Conservation (phyloP, 139 green algal species). For the Picocystis salinarum region DNA sequence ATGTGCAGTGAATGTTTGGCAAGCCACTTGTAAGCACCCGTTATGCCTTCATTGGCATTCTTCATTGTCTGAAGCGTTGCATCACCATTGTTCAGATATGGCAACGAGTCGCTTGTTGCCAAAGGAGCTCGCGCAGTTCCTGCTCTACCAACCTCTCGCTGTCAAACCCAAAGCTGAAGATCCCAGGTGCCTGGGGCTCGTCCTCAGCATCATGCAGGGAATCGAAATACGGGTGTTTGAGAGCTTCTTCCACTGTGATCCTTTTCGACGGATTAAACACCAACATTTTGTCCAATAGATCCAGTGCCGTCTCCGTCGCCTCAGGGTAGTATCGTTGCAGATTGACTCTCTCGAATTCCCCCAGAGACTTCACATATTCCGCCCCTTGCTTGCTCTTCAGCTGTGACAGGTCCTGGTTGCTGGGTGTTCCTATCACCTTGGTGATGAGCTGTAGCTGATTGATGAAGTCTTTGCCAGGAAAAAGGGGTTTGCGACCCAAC, state of each 20-base stretch:
- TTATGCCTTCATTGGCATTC: no score
- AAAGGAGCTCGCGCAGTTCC: no score
- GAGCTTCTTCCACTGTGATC: constrained; percentile 54
- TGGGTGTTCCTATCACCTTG: constrained; percentile 22
- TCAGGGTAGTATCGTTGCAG: constrained; percentile 22
- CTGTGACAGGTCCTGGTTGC: constrained; percentile 9
- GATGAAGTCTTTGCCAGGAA: constrained; percentile 78
- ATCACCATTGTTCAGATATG: no score
- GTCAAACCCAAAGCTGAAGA: constrained; percentile 32
- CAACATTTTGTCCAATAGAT: constrained; percentile 76
- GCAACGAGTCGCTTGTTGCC: no score
- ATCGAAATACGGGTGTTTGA: constrained; percentile 74
- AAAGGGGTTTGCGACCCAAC: constrained; percentile 61
- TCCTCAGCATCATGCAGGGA: constrained; percentile 53
- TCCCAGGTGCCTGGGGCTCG: constrained; percentile 30
- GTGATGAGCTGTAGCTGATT: constrained; percentile 76
- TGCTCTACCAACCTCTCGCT: constrained; percentile 22
- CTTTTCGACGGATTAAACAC: constrained; percentile 74
- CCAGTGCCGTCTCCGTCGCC: constrained; percentile 25
- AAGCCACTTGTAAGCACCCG: no score
- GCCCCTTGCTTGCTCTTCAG: constrained; percentile 27
- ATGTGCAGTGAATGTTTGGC: no score
- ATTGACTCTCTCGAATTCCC: constrained; percentile 9
- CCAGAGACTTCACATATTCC: constrained; percentile 27
- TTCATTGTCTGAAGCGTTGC: no score